Base-by-base conservation (phyloP, 805 yeast species). In the Ogataea allantospora region DNA sequence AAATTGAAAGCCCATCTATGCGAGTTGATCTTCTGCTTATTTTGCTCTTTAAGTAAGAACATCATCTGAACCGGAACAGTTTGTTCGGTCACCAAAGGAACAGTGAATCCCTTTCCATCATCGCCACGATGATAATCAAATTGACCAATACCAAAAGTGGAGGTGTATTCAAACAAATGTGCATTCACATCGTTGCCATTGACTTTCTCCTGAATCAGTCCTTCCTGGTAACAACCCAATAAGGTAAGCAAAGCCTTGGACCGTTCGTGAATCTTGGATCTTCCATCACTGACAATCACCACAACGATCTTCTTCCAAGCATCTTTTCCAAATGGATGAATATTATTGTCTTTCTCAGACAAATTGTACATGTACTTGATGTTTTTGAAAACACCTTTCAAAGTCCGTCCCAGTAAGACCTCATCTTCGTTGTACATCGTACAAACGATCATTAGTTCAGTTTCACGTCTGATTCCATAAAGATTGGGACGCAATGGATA, bases 1-100 rank as follows among this genome's bases (percentile, higher is more conserved):
- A 95, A 89, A 63, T 89, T 91, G 66, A 89, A 82, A 26, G 95
- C 88, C 98, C 98, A 89, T 58, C 97, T 73, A 63, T 89, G 98
- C 3, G 96, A 87, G 62, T 89, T 91, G 62, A 91, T 89, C 55
- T 91, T 91, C 60, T 86, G 83, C 48, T 83, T 78, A 62, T 91
- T 89, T 58, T 83, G 79, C 54, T 91, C 97, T 58, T 89, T 89
- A 49, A 91, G 67, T 48, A 95, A 83, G 59, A 89, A 89, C 48
- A 91, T 65, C 58, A 91, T 65, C 61, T 91, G 98, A 7, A 88
- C 84, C 1, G 98, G 98, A 3, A 80, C 75, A 3, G 75, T 70
- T 41, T 60, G 60, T 40, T 78, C 82, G 2, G 86, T 70, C 2
- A 76, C 75, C 31, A 89, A 66, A 46, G 83, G 83, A 29, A 88